Percentiles rank a stretch among this genome's conserved stretches.
Evolutionary conservation across 2,329 filamentous ascomycete species (phyloP).

Genomic region (Fusarium sp.): DNA sequence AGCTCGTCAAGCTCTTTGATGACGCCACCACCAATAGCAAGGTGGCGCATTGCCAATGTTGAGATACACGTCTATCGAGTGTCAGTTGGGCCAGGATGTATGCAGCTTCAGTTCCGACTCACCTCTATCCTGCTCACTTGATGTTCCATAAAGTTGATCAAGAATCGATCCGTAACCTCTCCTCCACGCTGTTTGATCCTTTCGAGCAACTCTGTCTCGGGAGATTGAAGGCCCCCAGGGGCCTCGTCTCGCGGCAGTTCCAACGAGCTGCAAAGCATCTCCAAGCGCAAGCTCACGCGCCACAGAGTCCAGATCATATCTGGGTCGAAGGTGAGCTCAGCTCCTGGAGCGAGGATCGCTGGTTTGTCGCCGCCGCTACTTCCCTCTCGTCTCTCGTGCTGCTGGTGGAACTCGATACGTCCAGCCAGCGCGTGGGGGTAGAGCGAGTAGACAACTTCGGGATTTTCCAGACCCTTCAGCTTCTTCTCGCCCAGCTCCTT

Average conservation of each 20-base stretch:
- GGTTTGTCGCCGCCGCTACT: slow-evolving; percentile 61
- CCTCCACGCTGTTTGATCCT: slow-evolving; percentile 74
- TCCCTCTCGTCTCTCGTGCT: slow-evolving; percentile 58
- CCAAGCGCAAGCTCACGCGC: slow-evolving; percentile 87
- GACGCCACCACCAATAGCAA: slow-evolving; percentile 75
- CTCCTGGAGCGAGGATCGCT: slow-evolving; percentile 71
- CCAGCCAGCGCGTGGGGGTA: slow-evolving; percentile 91
- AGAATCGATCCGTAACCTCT: slow-evolving; percentile 88
- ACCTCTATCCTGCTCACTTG: slow-evolving; percentile 97
- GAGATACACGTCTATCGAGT: slow-evolving; percentile 78
- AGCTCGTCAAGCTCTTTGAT: slow-evolving; percentile 76
- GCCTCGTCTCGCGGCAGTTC: slow-evolving; percentile 70
- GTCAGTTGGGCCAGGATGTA: slow-evolving; percentile 35
- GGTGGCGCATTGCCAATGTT: slow-evolving; percentile 81
- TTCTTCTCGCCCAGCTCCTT: slow-evolving; percentile 97
- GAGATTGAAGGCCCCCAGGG: slow-evolving; percentile 72
- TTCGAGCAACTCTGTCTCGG: slow-evolving; percentile 86
- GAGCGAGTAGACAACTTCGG: slow-evolving; percentile 93
- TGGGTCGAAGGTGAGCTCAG: slow-evolving; percentile 80
- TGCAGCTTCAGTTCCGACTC: slow-evolving; percentile 74
- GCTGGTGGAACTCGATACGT: slow-evolving; percentile 77
- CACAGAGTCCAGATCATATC: slow-evolving; percentile 90
- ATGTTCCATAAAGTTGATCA: slow-evolving; percentile 92
- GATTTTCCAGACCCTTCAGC: slow-evolving; percentile 96
- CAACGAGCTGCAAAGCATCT: slow-evolving; percentile 92